A percentile compares a stretch with the other conserved stretches of the same genome.
Evolutionary conservation across 371 early-diverging fungal species (phyloP).

Genomic region (Blakeslea trispora): DNA sequence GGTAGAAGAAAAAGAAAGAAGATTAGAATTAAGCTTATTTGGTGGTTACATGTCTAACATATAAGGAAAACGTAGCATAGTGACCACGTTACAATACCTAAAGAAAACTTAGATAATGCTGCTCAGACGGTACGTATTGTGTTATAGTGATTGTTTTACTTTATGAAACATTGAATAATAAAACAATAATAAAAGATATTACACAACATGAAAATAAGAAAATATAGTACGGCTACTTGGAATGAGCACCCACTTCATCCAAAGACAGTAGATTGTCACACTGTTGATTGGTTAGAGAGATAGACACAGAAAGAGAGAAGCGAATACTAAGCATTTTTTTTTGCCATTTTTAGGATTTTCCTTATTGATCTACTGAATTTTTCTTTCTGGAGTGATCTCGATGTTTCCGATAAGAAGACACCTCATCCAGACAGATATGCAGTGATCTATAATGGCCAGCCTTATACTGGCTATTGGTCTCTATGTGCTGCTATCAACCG

Average conservation of each 20-base stretch:
- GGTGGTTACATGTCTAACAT: no score
- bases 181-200: slow-evolving; percentile 47
- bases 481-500: slow-evolving; percentile 82
- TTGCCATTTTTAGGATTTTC: slow-evolving; percentile 66
- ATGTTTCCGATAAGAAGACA: slow-evolving; percentile 46
- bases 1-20: slow-evolving; percentile 18
- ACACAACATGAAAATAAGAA: slow-evolving; percentile 60
- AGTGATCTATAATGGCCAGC: slow-evolving; percentile 56
- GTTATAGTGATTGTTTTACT: neutral
- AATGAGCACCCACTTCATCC: slow-evolving; percentile 76
- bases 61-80: slow-evolving; percentile 43
- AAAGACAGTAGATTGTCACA: slow-evolving; percentile 51
- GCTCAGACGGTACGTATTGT: slow-evolving; percentile 49
- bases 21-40: no score
- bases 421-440: slow-evolving; percentile 63
- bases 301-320: neutral
- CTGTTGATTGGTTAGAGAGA: slow-evolving; percentile 69
- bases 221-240: slow-evolving; percentile 75
- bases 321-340: slow-evolving; percentile 17
- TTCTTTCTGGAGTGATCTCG: slow-evolving; percentile 84
- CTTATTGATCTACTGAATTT: slow-evolving; percentile 85
- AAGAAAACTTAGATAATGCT: slow-evolving; percentile 55
- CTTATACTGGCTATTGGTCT: slow-evolving; percentile 89
- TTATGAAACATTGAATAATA: neutral
- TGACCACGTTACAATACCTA: slow-evolving; percentile 62